phyloP scores from a whole-genome alignment of 2,329 filamentous ascomycete species.

The Aspergillus ochraceoroseus region DNA sequence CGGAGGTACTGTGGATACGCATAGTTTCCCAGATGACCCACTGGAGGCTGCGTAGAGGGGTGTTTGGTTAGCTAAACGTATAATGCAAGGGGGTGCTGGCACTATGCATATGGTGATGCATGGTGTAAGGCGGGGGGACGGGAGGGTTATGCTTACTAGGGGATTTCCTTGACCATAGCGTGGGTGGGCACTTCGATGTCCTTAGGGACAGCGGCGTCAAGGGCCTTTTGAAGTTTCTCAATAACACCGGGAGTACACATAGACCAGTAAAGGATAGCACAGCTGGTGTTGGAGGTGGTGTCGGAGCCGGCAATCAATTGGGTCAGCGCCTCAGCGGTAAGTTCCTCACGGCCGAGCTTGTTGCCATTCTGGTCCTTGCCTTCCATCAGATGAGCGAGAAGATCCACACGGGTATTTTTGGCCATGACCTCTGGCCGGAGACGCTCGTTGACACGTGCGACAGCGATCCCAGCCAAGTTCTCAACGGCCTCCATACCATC shows the following conservation, averaged over 20 bases:
- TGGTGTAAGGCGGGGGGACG: neutral
- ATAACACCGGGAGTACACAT: conserved; percentile 66
- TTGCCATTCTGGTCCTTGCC: conserved; percentile 75
- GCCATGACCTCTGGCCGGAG: conserved; percentile 61
- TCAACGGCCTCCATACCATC: conserved; percentile 69
- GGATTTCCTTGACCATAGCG: conserved; percentile 67
- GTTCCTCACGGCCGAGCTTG: conserved; percentile 68
- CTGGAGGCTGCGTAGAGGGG: conserved; percentile 52
- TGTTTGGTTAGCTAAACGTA: conserved; percentile 9
- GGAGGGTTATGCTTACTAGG: conserved; percentile 50
- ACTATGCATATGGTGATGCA: neutral
- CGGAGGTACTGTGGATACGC: conserved; percentile 79
- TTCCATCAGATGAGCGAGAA: conserved; percentile 79
- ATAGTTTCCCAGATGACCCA: conserved; percentile 77
- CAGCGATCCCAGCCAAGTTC: conserved; percentile 80
- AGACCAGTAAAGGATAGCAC: conserved; percentile 75
- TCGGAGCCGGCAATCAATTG: conserved; percentile 74
- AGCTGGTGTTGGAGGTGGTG: conserved; percentile 66
- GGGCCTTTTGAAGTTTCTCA: conserved; percentile 65
- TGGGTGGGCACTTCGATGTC: conserved; percentile 62
- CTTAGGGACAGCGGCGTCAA: conserved; percentile 64
- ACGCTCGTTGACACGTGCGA: conserved; percentile 71
- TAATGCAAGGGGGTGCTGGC: neutral
- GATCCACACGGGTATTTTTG: conserved; percentile 64
- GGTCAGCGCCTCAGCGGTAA: conserved; percentile 83